Percentiles rank a stretch among this genome's conserved stretches.
These are phyloP conservation scores for Tylopilus sp. DNA, from an alignment of 1,284 basidiomycete genomes.

Conservation along the genomic window DNA sequence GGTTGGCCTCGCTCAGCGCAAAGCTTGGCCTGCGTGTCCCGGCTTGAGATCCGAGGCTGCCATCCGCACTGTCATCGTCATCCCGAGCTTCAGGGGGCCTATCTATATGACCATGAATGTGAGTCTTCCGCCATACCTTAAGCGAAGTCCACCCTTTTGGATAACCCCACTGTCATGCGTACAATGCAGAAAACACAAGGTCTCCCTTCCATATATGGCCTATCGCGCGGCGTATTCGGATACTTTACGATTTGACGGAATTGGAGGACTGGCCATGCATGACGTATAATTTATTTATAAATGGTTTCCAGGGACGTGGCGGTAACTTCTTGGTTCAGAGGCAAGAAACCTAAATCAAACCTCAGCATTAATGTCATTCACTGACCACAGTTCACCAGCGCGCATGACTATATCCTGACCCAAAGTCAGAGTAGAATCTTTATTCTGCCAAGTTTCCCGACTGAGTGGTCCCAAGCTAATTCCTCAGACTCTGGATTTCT, in stretches of 20 bases:
- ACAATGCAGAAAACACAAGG: background rate
- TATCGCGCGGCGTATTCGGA: background rate
- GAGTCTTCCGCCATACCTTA: no score
- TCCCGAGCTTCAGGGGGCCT: no score
- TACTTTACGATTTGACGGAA: background rate
- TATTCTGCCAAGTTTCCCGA: background rate
- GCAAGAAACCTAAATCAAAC: background rate
- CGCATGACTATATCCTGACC: slow-evolving; percentile 1
- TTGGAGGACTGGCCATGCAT: background rate
- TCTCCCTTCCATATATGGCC: background rate
- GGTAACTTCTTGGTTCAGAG: slow-evolving; percentile 2
- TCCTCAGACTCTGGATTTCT: background rate
- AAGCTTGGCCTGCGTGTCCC: slow-evolving; percentile 35
- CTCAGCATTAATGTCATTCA: slow-evolving; percentile 1
- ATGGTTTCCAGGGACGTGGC: slow-evolving; percentile 3
- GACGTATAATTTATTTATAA: slow-evolving; percentile 1
- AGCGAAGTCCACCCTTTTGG: background rate
- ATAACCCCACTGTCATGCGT: slow-evolving; percentile 7
- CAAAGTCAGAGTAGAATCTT: background rate
- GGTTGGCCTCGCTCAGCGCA: slow-evolving; percentile 36
- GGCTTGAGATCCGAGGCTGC: background rate
- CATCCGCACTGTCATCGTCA: no score
- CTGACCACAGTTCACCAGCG: slow-evolving; percentile 1
- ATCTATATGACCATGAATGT: no score
- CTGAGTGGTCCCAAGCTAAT: background rate